Conservation (phyloP, 2,329 filamentous ascomycete species). For the Ceratocystis lukuohia region DNA sequence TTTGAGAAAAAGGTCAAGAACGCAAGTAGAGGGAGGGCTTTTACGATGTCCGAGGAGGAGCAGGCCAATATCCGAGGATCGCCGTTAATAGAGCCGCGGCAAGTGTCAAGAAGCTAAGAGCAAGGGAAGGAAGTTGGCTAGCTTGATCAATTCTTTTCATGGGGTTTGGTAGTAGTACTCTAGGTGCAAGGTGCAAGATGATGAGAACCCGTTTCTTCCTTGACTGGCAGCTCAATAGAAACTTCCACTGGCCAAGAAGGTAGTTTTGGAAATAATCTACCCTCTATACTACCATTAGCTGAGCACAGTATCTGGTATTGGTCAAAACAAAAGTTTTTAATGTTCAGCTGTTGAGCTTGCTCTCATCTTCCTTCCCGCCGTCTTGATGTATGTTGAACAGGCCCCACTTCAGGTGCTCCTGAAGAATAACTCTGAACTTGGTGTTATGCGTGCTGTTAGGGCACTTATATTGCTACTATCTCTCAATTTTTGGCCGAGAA, state of each 20-base stretch:
- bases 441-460: not conserved
- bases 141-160: not conserved
- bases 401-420: not conserved
- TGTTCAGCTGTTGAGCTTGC: not conserved
- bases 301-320: no score
- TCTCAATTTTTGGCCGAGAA: not conserved
- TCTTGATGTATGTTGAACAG: not conserved
- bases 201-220: not conserved
- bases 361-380: not conserved
- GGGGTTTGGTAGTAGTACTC: not conserved
- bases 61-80: constrained; percentile 13
- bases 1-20: not conserved
- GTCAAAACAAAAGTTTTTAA: no score
- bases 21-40: not conserved
- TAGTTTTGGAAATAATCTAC: no score
- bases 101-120: not conserved
- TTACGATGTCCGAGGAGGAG: not conserved
- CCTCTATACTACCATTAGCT: no score
- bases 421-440: not conserved
- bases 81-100: not conserved
- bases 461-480: not conserved
- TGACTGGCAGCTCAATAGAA: no score
- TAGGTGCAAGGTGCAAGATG: not conserved
- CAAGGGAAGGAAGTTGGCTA: not conserved
- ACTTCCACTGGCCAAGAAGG: no score